Evolutionary conservation across 192 early-diverging fungal species (phyloP).

Genomic region (Podila clonocystis): DNA sequence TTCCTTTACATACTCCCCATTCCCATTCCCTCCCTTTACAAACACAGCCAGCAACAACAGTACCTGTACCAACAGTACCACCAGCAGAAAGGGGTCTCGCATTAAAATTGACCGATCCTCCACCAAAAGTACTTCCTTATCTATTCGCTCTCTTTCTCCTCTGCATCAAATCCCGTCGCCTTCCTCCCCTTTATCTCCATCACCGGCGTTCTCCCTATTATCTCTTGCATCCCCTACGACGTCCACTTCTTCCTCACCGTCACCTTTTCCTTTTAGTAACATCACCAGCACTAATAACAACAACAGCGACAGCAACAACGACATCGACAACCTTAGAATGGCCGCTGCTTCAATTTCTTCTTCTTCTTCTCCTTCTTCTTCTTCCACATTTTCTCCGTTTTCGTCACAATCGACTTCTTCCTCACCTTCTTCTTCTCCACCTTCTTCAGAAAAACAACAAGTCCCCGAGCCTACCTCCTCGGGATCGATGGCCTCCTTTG

Average conservation of each 20-base stretch:
- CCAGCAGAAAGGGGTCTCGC: background rate
- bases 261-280: background rate
- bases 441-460: background rate
- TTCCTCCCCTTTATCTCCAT: background rate
- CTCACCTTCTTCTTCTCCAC: background rate
- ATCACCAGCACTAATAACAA: too few relatives aligned
- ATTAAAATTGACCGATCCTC: background rate
- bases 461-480: background rate
- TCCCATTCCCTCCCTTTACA: background rate
- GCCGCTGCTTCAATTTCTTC: background rate
- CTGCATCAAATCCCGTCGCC: background rate
- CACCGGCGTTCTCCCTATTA: background rate
- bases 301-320: too few relatives aligned
- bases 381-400: background rate
- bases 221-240: conserved; percentile 3
- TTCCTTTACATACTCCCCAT: too few relatives aligned
- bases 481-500: background rate
- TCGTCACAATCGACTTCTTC: conserved; percentile 1
- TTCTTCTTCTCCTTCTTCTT: background rate
- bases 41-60: background rate
- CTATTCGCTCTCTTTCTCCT: background rate
- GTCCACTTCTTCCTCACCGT: background rate
- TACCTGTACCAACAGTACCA: background rate
- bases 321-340: background rate
- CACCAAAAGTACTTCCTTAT: background rate